Evolutionary conservation across 2,329 filamentous ascomycete species (phyloP).

Genomic region (Alternaria metachromatica): DNA sequence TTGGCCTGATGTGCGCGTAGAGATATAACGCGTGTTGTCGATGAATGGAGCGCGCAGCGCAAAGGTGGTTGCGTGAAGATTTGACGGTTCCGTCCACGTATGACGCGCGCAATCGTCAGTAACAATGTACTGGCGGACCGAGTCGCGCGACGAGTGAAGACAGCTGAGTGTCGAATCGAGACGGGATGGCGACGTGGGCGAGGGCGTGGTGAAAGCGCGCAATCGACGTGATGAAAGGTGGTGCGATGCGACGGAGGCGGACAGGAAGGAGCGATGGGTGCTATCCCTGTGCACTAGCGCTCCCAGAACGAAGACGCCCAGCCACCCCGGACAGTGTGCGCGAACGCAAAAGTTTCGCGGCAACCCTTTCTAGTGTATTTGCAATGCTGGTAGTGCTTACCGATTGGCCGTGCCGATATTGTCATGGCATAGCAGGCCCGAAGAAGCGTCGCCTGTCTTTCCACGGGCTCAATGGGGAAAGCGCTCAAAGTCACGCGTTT

Average conservation of each 20-base stretch:
- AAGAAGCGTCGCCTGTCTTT: constrained; percentile 9
- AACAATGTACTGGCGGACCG: constrained; percentile 14
- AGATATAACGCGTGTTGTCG: constrained; percentile 19
- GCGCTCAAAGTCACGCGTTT: constrained; percentile 13
- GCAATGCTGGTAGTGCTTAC: constrained; percentile 1
- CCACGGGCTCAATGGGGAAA: constrained; percentile 3
- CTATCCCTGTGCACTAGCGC: constrained; percentile 25
- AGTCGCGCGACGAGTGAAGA: constrained; percentile 10
- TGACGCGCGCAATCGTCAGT: constrained; percentile 22
- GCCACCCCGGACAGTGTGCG: constrained; percentile 17
- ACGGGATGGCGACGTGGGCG: constrained; percentile 9
- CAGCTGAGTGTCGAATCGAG: constrained; percentile 12
- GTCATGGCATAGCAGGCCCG: constrained; percentile 12
- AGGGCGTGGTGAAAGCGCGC: constrained; percentile 9
- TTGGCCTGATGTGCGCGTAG: constrained; percentile 8
- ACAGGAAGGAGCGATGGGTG: constrained; percentile 16
- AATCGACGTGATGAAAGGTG: constrained; percentile 25
- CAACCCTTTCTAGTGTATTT: constrained; percentile 2
- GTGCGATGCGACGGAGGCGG: constrained; percentile 16
- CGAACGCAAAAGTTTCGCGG: constrained; percentile 9
- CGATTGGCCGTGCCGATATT: constrained; percentile 19
- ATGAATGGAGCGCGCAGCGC: constrained; percentile 38
- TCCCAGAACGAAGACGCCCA: constrained; percentile 5
- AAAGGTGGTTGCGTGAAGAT: constrained; percentile 19
- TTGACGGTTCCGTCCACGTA: constrained; percentile 16